phyloP scores from a whole-genome alignment of 495 filamentous ascomycete species.

The Penicillium simplicissimum region DNA sequence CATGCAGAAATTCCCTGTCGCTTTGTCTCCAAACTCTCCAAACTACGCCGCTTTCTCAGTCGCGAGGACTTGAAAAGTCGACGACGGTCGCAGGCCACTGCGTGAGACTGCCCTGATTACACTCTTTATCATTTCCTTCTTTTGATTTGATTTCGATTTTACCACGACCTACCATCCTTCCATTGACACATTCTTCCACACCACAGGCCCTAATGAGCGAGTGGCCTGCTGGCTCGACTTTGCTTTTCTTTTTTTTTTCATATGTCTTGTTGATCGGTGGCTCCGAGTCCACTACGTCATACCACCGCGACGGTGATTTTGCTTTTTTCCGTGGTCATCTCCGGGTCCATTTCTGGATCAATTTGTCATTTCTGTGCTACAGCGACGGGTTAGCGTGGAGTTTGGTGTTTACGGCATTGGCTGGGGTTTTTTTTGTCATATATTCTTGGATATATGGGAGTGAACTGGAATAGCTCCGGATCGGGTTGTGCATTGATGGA shows the following conservation, averaged over 20 bases:
- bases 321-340: neutral
- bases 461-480: neutral
- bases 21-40: conserved; percentile 36
- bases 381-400: conserved; percentile 9
- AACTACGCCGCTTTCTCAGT: conserved; percentile 35
- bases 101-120: conserved; percentile 1
- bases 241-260: conserved; percentile 10
- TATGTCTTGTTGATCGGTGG: neutral
- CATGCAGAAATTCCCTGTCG: conserved; percentile 27
- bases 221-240: conserved; percentile 10
- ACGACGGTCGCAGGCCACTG: conserved; percentile 22
- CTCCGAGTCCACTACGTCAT: neutral
- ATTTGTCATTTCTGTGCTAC: conserved; percentile 1
- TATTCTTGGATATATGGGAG: neutral
- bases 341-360: neutral
- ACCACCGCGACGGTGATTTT: neutral
- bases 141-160: neutral
- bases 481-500: neutral
- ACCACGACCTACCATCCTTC: neutral
- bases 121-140: conserved; percentile 11
- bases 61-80: conserved; percentile 33
- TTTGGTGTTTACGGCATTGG: neutral
- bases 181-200: conserved; percentile 5
- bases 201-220: conserved; percentile 14
- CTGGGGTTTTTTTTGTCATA: neutral